Base-by-base conservation (phyloP, 1,284 basidiomycete species). In the Cutaneotrichosporon sp. region DNA sequence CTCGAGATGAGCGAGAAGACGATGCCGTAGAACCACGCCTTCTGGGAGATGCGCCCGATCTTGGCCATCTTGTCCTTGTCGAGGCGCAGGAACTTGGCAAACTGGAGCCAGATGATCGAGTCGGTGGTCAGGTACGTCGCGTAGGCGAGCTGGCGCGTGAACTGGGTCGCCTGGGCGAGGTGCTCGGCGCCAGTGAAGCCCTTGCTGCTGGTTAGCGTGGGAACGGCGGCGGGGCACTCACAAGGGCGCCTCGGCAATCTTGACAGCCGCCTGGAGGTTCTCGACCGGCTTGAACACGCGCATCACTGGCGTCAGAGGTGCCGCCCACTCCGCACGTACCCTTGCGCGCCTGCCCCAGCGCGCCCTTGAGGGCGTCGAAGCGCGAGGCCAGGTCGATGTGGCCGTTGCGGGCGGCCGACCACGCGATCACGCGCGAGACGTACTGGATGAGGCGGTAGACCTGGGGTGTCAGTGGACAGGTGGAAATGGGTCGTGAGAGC, bases 251-350 rank as follows among this genome's bases (percentile, higher is more conserved):
- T 88, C 82, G 18, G 87, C 82, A n/a, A 90, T 88, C 66, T 89
- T 90, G 59, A 97, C 82, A 24, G 92, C 93, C 3, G 92, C 87
- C 79, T 99, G 97, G 20, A 97, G 84, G 81, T 97, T 93, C 78
- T 99, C 95, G 66, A 97, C 72, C 31, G 94, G 94, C 80, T 97
- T 97, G 72, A 94, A 92, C 57, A 98, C 83, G 22, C 95, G 87
- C 84, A 98, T 84, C 56, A 97, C 94, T 97, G 72, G 16, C n/a
- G 42, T 59, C 55, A 54, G 45, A n/a, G 14, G 8, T 14, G 13
- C 14, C 20, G 13, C n/a, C 3, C n/a, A 31, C 24, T 8, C 5
- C 33, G 14, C 24, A 64, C 89, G 66, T 75, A 93, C 92, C 81
- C 80, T 92, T 94, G 65, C 92, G 84, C 50, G 86, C 89, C 25